Conservation (phyloP, 169 alveolate genomes). For the Plasmodium malariae region DNA sequence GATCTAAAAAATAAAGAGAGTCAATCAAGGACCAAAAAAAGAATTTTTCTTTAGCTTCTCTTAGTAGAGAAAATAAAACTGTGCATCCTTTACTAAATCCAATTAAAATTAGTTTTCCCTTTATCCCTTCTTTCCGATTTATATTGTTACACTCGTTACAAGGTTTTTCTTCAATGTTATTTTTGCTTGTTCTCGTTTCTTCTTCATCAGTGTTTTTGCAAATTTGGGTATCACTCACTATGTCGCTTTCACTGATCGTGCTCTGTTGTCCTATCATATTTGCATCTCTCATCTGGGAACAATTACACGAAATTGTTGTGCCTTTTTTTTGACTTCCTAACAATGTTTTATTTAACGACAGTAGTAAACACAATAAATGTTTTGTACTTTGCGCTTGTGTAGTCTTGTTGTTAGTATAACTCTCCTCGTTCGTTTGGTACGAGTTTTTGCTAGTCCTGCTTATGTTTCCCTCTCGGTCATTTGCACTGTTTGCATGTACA, state of each 20-base stretch:
- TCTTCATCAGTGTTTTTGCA: neutral
- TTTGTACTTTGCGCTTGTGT: constrained; percentile 23
- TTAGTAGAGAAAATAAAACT: constrained; percentile 37
- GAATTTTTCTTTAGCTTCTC: constrained; percentile 29
- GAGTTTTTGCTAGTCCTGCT: neutral
- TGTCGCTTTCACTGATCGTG: too few relatives aligned
- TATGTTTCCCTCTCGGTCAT: neutral
- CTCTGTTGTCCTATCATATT: too few relatives aligned
- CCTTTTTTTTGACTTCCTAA: too few relatives aligned
- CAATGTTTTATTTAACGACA: constrained; percentile 67
- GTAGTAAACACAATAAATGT: constrained; percentile 25
- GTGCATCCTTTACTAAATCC: constrained; percentile 76
- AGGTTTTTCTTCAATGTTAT: neutral
- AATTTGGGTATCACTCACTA: neutral
- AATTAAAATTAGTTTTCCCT: constrained; percentile 16
- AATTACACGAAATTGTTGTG: too few relatives aligned
- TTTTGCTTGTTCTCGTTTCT: neutral
- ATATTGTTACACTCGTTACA: neutral
- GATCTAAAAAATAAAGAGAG: constrained; percentile 51
- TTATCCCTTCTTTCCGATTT: neutral
- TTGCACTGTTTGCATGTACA: neutral
- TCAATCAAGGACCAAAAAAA: constrained; percentile 18
- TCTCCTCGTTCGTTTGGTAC: neutral
- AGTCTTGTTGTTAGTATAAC: neutral
- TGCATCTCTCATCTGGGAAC: too few relatives aligned